Conservation (phyloP, 2,329 filamentous ascomycete genomes). For the Sporothrix protearum region DNA sequence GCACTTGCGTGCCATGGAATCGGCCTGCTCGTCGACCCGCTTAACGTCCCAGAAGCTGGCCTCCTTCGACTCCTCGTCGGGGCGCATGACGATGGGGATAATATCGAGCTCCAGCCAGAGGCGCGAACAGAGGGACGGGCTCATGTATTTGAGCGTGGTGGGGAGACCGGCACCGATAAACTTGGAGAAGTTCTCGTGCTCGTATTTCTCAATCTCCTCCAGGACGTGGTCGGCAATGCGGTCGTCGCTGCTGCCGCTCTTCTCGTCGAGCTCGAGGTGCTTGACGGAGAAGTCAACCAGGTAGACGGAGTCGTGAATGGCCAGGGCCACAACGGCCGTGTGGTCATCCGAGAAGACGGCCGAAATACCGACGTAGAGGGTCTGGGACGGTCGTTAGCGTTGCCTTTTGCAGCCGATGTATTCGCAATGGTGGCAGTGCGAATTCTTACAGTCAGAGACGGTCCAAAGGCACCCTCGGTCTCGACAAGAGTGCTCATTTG, state of each 20-base stretch:
- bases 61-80: slow-evolving; percentile 44
- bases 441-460: slow-evolving; percentile 46
- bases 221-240: slow-evolving; percentile 60
- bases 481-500: slow-evolving; percentile 46
- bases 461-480: slow-evolving; percentile 44
- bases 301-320: slow-evolving; percentile 71
- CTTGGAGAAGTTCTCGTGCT: slow-evolving; percentile 65
- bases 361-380: slow-evolving; percentile 61
- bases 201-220: slow-evolving; percentile 54
- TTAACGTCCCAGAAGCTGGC: slow-evolving; percentile 51
- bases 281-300: slow-evolving; percentile 68
- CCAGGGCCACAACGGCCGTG: slow-evolving; percentile 60
- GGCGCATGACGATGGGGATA: slow-evolving; percentile 63
- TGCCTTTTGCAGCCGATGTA: not conserved
- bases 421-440: not conserved
- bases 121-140: slow-evolving; percentile 63
- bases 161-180: slow-evolving; percentile 72
- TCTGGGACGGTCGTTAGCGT: slow-evolving; percentile 37
- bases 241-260: slow-evolving; percentile 41
- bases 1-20: slow-evolving; percentile 76
- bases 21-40: slow-evolving; percentile 74
- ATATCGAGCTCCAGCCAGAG: slow-evolving; percentile 76
- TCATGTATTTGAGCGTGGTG: slow-evolving; percentile 54
- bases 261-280: slow-evolving; percentile 47
- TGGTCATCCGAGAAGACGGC: slow-evolving; percentile 50